Percentiles rank a stretch among this genome's conserved stretches.
Conservation (phyloP, 2,329 filamentous ascomycete genomes). For the Penicillium olsonii region DNA sequence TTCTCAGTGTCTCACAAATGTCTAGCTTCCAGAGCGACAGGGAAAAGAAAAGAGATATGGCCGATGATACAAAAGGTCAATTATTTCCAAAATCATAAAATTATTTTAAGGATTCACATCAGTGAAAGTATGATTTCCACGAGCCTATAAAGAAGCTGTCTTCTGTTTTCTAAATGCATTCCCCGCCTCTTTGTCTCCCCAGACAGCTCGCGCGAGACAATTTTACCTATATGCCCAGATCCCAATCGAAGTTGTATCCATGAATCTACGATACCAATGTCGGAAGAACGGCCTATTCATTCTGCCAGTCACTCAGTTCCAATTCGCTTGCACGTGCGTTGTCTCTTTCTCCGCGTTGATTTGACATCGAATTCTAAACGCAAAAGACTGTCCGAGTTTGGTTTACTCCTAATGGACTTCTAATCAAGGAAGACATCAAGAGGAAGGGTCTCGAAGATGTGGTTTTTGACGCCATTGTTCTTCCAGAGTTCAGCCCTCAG, state of each 20-base stretch:
- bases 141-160: neutral
- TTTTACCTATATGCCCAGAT: neutral
- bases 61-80: too few species aligned
- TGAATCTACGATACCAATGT: neutral
- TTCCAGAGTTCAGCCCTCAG: neutral
- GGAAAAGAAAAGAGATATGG: too few species aligned
- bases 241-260: neutral
- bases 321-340: constrained; percentile 1
- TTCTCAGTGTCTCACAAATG: neutral
- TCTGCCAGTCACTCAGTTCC: neutral
- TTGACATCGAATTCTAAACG: neutral
- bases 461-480: constrained; percentile 1
- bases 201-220: neutral
- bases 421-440: constrained; percentile 2
- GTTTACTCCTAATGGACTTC: neutral
- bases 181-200: neutral
- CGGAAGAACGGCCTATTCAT: neutral
- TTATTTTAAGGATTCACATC: neutral
- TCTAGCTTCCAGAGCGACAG: too few species aligned
- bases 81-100: too few species aligned
- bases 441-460: constrained; percentile 1
- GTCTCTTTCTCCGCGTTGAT: neutral
- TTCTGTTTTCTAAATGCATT: neutral
- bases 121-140: neutral
- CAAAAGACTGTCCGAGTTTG: constrained; percentile 3